phyloP scores from a whole-genome alignment of 2,329 filamentous ascomycete genomes.

The Trichoderma gracile region DNA sequence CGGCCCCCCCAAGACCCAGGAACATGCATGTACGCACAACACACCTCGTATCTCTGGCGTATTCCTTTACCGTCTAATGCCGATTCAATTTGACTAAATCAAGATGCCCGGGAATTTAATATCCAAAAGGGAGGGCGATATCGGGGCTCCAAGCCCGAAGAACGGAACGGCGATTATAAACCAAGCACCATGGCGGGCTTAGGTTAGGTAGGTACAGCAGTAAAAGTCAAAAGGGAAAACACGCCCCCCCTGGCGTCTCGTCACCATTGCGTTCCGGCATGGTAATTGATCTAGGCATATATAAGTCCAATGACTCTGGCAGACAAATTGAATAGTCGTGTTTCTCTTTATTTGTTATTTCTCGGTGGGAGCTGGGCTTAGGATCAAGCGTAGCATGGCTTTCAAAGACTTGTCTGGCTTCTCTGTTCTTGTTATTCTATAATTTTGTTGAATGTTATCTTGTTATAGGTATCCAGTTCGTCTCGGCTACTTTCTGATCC shows the following conservation, averaged over 20 bases:
- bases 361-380: neutral
- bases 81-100: too few species aligned
- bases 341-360: neutral
- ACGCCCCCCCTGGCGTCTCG: too few species aligned
- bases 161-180: conserved; percentile 5
- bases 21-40: too few species aligned
- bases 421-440: neutral
- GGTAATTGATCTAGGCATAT: neutral
- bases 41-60: too few species aligned
- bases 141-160: conserved; percentile 12
- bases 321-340: neutral
- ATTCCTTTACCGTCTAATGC: too few species aligned
- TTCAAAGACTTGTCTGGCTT: neutral
- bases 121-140: conserved; percentile 7
- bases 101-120: too few species aligned
- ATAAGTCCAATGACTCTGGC: neutral
- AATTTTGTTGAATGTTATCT: too few species aligned
- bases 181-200: neutral
- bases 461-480: too few species aligned
- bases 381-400: neutral
- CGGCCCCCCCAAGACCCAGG: too few species aligned
- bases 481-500: too few species aligned
- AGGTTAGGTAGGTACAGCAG: neutral
- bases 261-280: too few species aligned
- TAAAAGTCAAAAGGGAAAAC: neutral